These are phyloP conservation scores for Mycena maculata DNA, from an alignment of 768 basidiomycete species.

Conservation along the genomic window DNA sequence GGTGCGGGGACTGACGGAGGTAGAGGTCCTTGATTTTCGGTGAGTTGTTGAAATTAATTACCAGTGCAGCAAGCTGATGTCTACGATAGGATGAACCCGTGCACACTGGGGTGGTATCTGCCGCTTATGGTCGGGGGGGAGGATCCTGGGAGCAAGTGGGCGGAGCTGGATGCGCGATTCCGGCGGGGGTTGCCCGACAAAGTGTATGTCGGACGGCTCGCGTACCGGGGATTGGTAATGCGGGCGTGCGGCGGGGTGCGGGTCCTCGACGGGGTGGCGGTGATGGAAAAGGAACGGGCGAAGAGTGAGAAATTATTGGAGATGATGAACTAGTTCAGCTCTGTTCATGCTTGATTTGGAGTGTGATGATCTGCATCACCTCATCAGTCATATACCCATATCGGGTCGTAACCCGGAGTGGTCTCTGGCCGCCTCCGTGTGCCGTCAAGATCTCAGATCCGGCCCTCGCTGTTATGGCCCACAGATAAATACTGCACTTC, in stretches of 20 bases:
- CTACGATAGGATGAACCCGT: slow-evolving; percentile 86
- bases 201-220: slow-evolving; percentile 86
- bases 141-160: slow-evolving; percentile 61
- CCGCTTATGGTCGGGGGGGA: slow-evolving; percentile 75
- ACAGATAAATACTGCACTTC: too few relatives aligned
- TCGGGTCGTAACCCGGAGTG: too few relatives aligned
- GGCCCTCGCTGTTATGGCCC: too few relatives aligned
- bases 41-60: slow-evolving; percentile 48
- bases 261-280: slow-evolving; percentile 87
- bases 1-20: slow-evolving; percentile 76
- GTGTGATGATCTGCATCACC: too few relatives aligned
- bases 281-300: slow-evolving; percentile 84
- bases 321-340: slow-evolving; percentile 53
- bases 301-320: slow-evolving; percentile 81
- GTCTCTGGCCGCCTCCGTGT: too few relatives aligned
- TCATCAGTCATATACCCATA: too few relatives aligned
- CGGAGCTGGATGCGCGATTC: slow-evolving; percentile 86
- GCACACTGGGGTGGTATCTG: slow-evolving; percentile 95
- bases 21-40: slow-evolving; percentile 95
- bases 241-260: slow-evolving; percentile 71
- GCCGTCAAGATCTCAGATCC: too few relatives aligned
- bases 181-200: slow-evolving; percentile 91
- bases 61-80: slow-evolving; percentile 12
- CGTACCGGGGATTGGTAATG: slow-evolving; percentile 92
- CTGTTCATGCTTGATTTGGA: too few relatives aligned